Percentiles rank a stretch among this genome's conserved stretches.
Evolutionary conservation across 768 basidiomycete species (phyloP).

Genomic region (Psilocybe cyanescens): DNA sequence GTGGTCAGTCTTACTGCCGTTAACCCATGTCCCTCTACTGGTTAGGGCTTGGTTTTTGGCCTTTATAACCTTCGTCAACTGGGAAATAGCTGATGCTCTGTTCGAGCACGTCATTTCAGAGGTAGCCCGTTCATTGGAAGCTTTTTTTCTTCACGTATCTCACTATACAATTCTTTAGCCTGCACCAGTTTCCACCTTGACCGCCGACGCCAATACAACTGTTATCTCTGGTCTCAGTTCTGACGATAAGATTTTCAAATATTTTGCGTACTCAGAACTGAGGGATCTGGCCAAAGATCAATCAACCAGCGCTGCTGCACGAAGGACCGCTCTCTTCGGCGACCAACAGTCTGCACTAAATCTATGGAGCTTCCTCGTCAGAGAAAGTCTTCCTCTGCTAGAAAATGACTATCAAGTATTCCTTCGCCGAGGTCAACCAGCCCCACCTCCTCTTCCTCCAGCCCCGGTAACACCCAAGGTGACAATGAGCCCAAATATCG

Average conservation of each 20-base stretch:
- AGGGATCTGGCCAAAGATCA: conserved; percentile 49
- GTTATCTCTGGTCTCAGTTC: conserved; percentile 70
- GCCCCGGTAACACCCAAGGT: conserved; percentile 15
- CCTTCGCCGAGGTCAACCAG: conserved; percentile 56
- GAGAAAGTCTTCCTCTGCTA: conserved; percentile 62
- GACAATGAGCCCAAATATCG: conserved; percentile 26
- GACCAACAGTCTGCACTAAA: conserved; percentile 70
- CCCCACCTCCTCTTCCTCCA: conserved; percentile 25
- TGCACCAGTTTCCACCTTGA: conserved; percentile 43
- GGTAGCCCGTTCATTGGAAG: conserved; percentile 36
- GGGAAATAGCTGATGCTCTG: conserved; percentile 66
- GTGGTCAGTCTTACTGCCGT: conserved; percentile 56
- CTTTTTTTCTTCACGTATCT: conserved; percentile 4
- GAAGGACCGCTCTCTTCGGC: conserved; percentile 61
- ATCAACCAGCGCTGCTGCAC: conserved; percentile 41
- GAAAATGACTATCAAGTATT: conserved; percentile 74
- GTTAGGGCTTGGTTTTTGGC: conserved; percentile 53
- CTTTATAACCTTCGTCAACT: conserved; percentile 53
- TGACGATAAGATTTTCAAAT: conserved; percentile 51
- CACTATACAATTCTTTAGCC: conserved; percentile 37
- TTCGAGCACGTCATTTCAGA: conserved; percentile 65
- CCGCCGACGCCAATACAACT: conserved; percentile 56
- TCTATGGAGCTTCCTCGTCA: conserved; percentile 63
- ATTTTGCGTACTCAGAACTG: conserved; percentile 73
- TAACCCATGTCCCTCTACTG: conserved; percentile 48